Evolutionary conservation across 2,329 filamentous ascomycete species (phyloP).

Genomic region (Fusarium kyushuense): DNA sequence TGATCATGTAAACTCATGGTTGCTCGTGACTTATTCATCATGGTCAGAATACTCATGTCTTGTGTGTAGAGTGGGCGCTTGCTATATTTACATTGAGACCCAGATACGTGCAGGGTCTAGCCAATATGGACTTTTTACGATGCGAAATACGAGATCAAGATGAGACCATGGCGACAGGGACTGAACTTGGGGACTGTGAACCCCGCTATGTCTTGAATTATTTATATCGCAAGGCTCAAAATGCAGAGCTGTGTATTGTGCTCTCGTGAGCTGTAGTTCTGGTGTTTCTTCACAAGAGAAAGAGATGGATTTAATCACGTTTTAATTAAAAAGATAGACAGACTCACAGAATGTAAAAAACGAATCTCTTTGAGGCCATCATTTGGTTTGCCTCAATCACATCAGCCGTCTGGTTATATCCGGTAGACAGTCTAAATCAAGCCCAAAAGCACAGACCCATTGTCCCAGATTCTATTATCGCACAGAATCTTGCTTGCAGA

Average conservation of each 20-base stretch:
- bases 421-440: conserved; percentile 19
- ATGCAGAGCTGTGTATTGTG: neutral
- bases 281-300: neutral
- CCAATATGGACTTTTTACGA: conserved; percentile 4
- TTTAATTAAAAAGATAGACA: neutral
- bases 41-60: neutral
- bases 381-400: conserved; percentile 23
- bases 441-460: conserved; percentile 27
- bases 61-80: conserved; percentile 21
- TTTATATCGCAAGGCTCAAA: neutral
- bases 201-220: conserved; percentile 18
- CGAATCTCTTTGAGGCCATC: neutral
- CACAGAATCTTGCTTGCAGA: conserved; percentile 28
- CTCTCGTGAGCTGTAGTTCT: too few relatives aligned
- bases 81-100: conserved; percentile 37
- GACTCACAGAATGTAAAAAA: too few relatives aligned
- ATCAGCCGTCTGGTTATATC: conserved; percentile 3
- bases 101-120: conserved; percentile 24
- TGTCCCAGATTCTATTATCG: conserved; percentile 27
- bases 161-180: conserved; percentile 11
- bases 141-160: conserved; percentile 36
- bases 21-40: neutral
- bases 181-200: conserved; percentile 1
- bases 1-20: neutral
- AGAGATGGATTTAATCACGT: neutral